Conservation (phyloP, 192 early-diverging fungal species). For the Paraglomus brasilianum region DNA sequence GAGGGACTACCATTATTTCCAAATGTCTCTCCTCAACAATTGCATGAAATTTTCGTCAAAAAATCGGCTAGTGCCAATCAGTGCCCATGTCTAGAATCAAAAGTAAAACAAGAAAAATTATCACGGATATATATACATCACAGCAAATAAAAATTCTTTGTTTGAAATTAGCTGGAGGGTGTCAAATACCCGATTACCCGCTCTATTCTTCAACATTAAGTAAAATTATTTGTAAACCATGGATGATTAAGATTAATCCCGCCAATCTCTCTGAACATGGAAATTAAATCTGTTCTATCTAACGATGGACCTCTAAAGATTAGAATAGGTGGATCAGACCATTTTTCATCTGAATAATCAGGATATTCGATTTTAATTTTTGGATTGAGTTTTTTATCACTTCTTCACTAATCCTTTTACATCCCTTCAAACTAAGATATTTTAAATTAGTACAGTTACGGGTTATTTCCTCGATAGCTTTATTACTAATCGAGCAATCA, state of each 20-base stretch:
- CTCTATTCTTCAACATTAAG: conserved; percentile 20
- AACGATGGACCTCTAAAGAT: conserved; percentile 5
- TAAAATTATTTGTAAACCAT: conserved; percentile 16
- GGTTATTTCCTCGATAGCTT: conserved; percentile 19
- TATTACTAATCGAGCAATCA: conserved; percentile 10
- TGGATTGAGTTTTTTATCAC: conserved; percentile 12
- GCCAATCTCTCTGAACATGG: conserved; percentile 7
- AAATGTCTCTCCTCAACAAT: conserved; percentile 12
- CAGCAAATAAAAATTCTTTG: conserved; percentile 21
- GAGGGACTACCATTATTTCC: not conserved
- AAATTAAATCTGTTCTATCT: conserved; percentile 15
- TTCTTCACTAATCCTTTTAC: conserved; percentile 1
- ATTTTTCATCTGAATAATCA: conserved; percentile 17
- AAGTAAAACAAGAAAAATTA: conserved; percentile 18
- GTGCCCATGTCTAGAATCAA: conserved; percentile 18
- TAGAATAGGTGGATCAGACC: conserved; percentile 11
- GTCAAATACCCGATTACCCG: conserved; percentile 21
- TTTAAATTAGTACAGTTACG: conserved; percentile 21
- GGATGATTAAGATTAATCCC: not conserved
- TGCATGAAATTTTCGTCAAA: conserved; percentile 13
- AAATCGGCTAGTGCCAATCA: not conserved
- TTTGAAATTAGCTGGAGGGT: conserved; percentile 22
- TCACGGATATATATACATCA: conserved; percentile 21
- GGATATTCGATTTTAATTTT: conserved; percentile 20
- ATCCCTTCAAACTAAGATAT: not conserved